Conservation (phyloP, 306 rosid genomes). For the Medicago truncatula region DNA sequence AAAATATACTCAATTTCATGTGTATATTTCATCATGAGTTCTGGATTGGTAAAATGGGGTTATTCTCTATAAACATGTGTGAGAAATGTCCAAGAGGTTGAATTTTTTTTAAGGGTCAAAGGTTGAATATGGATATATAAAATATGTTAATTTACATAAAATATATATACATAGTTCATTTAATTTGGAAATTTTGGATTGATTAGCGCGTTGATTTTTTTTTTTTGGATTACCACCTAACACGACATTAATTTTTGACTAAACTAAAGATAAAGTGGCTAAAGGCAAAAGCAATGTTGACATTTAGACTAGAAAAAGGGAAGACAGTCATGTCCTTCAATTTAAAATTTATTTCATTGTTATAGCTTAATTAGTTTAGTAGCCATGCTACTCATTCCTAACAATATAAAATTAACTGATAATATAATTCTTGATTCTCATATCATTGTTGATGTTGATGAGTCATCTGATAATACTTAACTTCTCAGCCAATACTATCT, state of each 20-base stretch:
- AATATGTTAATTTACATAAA: neutral
- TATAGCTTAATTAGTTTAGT: constrained; percentile 13
- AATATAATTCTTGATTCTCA: constrained; percentile 7
- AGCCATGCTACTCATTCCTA: constrained; percentile 19
- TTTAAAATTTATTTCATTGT: constrained; percentile 17
- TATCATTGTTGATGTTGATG: constrained; percentile 35
- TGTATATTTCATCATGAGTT: constrained; percentile 22
- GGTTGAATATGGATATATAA: neutral
- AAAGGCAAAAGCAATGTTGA: constrained; percentile 50
- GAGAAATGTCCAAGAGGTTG: too few relatives aligned
- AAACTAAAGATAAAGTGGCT: constrained; percentile 41
- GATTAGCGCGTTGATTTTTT: constrained; percentile 37
- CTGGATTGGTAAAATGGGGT: constrained; percentile 10
- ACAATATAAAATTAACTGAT: constrained; percentile 4
- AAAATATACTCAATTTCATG: neutral
- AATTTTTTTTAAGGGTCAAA: too few relatives aligned
- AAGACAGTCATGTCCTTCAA: constrained; percentile 36
- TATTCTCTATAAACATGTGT: too few relatives aligned
- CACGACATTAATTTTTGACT: constrained; percentile 48
- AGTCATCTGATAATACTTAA: constrained; percentile 38
- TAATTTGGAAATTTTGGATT: constrained; percentile 25
- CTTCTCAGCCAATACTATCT: constrained; percentile 23
- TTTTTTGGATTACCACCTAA: constrained; percentile 48
- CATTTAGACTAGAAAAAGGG: constrained; percentile 31
- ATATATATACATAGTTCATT: neutral